Evolutionary conservation across 306 rosid genomes (phyloP), one percentile per base, ranked within the genome.

Genomic region (Glycine tomentella): DNA sequence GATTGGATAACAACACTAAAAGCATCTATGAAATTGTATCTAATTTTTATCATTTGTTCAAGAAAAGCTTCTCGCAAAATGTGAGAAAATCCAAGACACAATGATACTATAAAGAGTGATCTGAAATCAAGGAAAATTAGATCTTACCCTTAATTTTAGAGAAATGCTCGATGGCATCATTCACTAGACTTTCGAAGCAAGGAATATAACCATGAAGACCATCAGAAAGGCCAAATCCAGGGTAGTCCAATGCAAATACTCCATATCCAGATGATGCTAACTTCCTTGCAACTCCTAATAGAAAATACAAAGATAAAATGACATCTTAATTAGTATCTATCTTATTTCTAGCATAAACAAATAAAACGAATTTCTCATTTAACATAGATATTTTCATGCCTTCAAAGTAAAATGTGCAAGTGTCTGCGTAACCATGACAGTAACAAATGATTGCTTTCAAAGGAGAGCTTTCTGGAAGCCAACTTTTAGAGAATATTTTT

Each of bases 171-270:
- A 89, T 79, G 72, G 81, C 97, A 83, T 91, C 97, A 81, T 90
- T 88, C 25, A 93, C 97, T 58, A 93, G 92, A 83, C 77, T 72
- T 73, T 95, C 93, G 48, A 93, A 95, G 87, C 87, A 85, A 56
- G 92, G 90, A 83, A 95, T 86, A 83, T 89, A 88, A 80, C 97
- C 83, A 80, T 95, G 99, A 64, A 95, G 98, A 66, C 99, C 98
- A 84, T 90, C 96, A 38, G 98, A 95, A 81, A 95, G 99, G 61
- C 99, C 99, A 81, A 93, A 90, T 75, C 98, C 99, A 51, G 98
- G 98, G 87, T 90, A 95, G 81, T 95, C 99, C 93, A 95, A 82
- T 79, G 98, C 89, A 84, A 95, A 93, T 75, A 95, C 98, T 52
- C 92, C 96, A 87, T 85, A 95, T 36, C 97, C 98, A 45, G 89